Base-by-base conservation (phyloP, 1,284 basidiomycete genomes). In the Mrakiaceae sp. region DNA sequence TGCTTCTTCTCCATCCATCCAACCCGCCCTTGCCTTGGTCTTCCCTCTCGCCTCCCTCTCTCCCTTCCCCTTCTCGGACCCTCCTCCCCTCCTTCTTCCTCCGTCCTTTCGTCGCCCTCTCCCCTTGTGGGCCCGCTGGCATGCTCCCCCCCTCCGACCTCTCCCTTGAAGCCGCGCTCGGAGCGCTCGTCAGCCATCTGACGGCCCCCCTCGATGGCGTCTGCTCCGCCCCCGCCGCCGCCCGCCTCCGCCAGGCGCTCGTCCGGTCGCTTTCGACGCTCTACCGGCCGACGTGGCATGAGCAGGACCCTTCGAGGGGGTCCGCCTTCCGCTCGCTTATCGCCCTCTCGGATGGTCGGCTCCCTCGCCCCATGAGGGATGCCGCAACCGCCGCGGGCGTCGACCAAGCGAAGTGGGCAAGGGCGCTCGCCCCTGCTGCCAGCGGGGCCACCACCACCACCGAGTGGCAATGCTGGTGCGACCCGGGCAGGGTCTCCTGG, bases 401-500 rank as follows among this genome's bases (percentile, higher is more conserved):
- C 49, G 42, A 54, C n/a, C 47, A 51, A 0, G 51, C 12, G 11
- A 47, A 39, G 5, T 66, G 64, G 64, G 64, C 61, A 39, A 14
- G 7, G 0, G 39, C 52, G 3, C 58, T 62, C 49, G 49, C 40
- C 12, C 27, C 12, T 5, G 51, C 12, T 5, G 51, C 10, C 43
- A 16, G 49, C 47, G 57, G 39, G 59, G 58, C 50, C n/a, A 51
- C 54, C 10, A 58, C 27, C 27, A 27, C 27, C 27, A 7, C 10
- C 43, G 64, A 66, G 49, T 66, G 64, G 64, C 64, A 66, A 14
- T 27, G 39, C n/a, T 66, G 64, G 64, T 66, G 64, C 43, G 64
- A 66, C 54, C 64, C 64, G 0, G 64, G 64, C 3, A 47, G 64
- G 42, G 56, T 66, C 40, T 27, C 42, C 5, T 57, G 54, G 44